phyloP scores from a whole-genome alignment of 1,284 basidiomycete species.

The Wallemia hederae region DNA sequence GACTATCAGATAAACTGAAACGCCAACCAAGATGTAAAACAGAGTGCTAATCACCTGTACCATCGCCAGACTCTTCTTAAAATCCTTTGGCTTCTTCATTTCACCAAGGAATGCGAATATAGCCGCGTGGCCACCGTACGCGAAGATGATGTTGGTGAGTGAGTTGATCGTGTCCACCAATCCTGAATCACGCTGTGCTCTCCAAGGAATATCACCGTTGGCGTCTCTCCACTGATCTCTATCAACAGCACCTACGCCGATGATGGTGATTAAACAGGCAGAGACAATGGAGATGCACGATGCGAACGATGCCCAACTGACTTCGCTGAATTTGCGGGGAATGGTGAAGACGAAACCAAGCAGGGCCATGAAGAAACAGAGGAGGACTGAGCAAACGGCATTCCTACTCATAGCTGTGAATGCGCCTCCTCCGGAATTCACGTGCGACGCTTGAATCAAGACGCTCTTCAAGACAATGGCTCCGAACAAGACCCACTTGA shows the following conservation, averaged over 20 bases:
- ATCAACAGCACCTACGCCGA: not conserved
- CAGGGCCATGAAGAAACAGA: not conserved
- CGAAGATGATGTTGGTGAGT: constrained; percentile 13
- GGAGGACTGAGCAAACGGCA: not conserved
- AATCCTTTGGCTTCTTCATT: constrained; percentile 14
- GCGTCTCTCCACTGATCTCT: not conserved
- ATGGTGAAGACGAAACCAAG: not conserved
- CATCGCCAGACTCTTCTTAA: constrained; percentile 14
- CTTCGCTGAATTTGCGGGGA: not conserved
- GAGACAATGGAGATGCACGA: not conserved
- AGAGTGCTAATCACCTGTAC: constrained; percentile 8
- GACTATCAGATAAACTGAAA: not conserved
- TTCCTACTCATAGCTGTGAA: not conserved
- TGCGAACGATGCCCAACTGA: not conserved
- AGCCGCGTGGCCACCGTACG: constrained; percentile 14
- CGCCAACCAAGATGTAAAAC: not conserved
- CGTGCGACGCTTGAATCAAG: not conserved
- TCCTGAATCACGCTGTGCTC: not conserved
- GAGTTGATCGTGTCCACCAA: not conserved
- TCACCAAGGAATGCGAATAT: constrained; percentile 15
- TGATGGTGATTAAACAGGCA: not conserved
- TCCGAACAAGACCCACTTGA: constrained; percentile 8
- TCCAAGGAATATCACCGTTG: not conserved
- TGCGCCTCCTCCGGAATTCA: not conserved
- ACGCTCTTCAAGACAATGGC: not conserved